Base-by-base conservation (phyloP, 1,284 basidiomycete species). In the Anthracocystis walkeri region DNA sequence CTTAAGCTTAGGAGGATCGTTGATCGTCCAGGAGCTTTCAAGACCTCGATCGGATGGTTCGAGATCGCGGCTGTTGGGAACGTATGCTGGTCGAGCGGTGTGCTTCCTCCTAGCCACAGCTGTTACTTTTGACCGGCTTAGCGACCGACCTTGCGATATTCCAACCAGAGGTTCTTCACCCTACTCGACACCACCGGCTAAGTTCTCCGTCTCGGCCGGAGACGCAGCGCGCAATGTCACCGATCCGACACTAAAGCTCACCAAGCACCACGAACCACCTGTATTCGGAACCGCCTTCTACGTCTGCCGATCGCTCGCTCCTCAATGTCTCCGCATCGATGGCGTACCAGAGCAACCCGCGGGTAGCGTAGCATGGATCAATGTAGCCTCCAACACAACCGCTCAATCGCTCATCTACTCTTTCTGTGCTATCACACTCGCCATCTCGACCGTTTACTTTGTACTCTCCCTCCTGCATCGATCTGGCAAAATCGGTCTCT, bases 261-360 rank as follows among this genome's bases (percentile, higher is more conserved):
- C n/a, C 2, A 27, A 33, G 20, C 42, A 41, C 3, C 55, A 54
- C 6, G 25, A 12, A 6, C 40, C 60, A 12, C 60, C 50, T 0
- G 44, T 14, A 0, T 61, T 54, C 20, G 67, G 67, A 11, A 61
- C 67, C 0, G 58, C 67, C 0, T 54, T 65, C 58, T 70, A 70
- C 27, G 45, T 70, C 10, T 50, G 49, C 8, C 50, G 54, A n/a
- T 42, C 53, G 38, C 67, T 70, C 7, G 57, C 67, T 8, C 67
- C 67, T 3, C 35, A 21, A 2, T 70, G 67, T 25, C 27, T 49
- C 6, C 35, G 20, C 11, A 38, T 65, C 35, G 50, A 57, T 7
- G 31, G 12, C 3, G 20, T 61, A 2, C 53, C 53, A 0, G 38
- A 27, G 3, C 53, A 60, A 31, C 38, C 14, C 3, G 48, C 31